Percentiles rank a stretch among this genome's conserved stretches.
phyloP scores from a whole-genome alignment of 2,329 filamentous ascomycete genomes.

The Arthrinium phaeospermum region DNA sequence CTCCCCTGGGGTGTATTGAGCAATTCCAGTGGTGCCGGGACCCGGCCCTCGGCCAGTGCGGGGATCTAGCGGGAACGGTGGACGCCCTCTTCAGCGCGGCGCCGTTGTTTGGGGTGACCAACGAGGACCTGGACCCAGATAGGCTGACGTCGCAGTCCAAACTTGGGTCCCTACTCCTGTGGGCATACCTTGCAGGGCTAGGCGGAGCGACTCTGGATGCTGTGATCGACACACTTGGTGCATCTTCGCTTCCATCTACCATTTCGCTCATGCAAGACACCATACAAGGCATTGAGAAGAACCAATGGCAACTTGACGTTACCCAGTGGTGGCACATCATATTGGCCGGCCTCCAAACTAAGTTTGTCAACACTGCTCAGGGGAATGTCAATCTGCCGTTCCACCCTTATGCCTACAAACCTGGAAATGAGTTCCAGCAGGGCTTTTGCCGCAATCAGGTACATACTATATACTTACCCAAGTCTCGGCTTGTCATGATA shows the following conservation, averaged over 20 bases:
- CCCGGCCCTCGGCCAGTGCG: background rate
- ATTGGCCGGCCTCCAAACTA: background rate
- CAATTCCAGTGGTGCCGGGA: slow-evolving; percentile 16
- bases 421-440: background rate
- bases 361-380: background rate
- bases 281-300: no score
- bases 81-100: background rate
- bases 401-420: background rate
- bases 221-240: background rate
- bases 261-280: no score
- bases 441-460: slow-evolving; percentile 17
- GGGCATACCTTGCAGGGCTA: background rate
- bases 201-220: background rate
- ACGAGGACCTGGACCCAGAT: background rate
- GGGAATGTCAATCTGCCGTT: background rate
- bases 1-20: slow-evolving; percentile 4
- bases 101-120: background rate
- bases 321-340: background rate
- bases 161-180: background rate
- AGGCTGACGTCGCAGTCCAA: background rate
- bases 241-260: background rate
- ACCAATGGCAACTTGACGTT: slow-evolving; percentile 16
- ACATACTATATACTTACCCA: no score
- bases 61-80: background rate
- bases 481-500: no score